A percentile compares a stretch with the other conserved stretches of the same genome.
These are phyloP conservation scores for Apiospora arundinis DNA, from an alignment of 2,329 filamentous ascomycete species.

Conservation along the genomic window DNA sequence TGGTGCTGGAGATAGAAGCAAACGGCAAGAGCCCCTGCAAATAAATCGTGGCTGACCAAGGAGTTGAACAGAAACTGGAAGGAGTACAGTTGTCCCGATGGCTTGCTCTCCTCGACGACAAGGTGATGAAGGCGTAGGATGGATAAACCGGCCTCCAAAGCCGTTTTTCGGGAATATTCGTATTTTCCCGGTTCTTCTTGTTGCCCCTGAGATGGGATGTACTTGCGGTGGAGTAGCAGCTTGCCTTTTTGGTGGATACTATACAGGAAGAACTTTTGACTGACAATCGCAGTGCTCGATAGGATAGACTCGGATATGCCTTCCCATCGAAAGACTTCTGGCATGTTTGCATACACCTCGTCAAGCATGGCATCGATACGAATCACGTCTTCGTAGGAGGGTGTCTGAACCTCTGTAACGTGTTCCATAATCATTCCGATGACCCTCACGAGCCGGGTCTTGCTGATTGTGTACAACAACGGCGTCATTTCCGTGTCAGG, in stretches of 20 bases:
- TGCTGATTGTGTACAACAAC: slow-evolving; percentile 33
- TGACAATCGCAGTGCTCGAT: not conserved
- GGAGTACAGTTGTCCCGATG: slow-evolving; percentile 21
- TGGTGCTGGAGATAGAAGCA: slow-evolving; percentile 24
- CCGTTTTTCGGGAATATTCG: slow-evolving; percentile 34
- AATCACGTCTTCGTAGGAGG: not conserved
- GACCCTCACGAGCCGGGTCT: slow-evolving; percentile 29
- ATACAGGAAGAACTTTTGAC: slow-evolving; percentile 26
- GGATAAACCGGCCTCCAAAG: slow-evolving; percentile 33
- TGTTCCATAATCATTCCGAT: slow-evolving; percentile 29
- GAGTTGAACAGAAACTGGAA: slow-evolving; percentile 18
- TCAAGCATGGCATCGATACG: slow-evolving; percentile 1
- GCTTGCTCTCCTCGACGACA: slow-evolving; percentile 33
- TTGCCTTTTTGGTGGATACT: slow-evolving; percentile 39
- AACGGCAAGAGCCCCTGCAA: slow-evolving; percentile 23
- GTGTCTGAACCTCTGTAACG: slow-evolving; percentile 34
- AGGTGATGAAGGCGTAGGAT: slow-evolving; percentile 34
- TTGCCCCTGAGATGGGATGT: slow-evolving; percentile 29
- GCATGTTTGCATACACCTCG: not conserved
- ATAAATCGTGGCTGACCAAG: slow-evolving; percentile 22
- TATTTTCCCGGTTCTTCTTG: slow-evolving; percentile 27
- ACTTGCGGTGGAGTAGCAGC: slow-evolving; percentile 41
- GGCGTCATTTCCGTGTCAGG: slow-evolving; percentile 40
- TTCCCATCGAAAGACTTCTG: not conserved
- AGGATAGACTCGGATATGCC: not conserved